Base-by-base conservation (phyloP, 257 asterid genomes). In the Gentiana straminea region DNA sequence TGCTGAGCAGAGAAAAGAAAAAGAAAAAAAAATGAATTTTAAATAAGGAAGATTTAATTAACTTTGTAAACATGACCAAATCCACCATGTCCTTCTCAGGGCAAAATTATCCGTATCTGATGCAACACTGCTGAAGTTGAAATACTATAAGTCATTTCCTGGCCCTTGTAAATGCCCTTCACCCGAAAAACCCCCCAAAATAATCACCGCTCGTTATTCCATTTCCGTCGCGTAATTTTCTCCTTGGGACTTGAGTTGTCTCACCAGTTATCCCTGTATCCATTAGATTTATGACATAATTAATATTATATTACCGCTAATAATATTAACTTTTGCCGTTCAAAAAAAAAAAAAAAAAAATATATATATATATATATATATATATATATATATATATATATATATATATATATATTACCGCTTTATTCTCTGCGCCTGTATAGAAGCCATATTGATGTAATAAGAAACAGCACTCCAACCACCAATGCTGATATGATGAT, bases 1-100 rank as follows among this genome's bases (percentile, higher is more conserved):
- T 13, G 32, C 35, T 52, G 13, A 33, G 24, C 12, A 15, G 24
- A 51, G 13, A 33, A 51, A 34, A 33, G 50, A 44, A 13, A 33
- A 4, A 13, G 24, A 15, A 15, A 15, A 24, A 24, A 24, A 24
- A 24, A 24, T 0, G 24, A 24, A 24, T 24, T 24, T 24, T 24
- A 24, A 0, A 24, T 24, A 24, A 24, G 24, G 24, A 41, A 41
- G 46, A 5, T 41, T 41, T 4, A 1, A 5, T 3, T 39, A 67
- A 89, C 97, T 80, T 74, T 82, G 70, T 84, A 90, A 43, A 90
- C 97, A 68, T 53, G 82, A 33, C 96, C 97, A 52, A 86, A 90
- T 67, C 97, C 97, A 58, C 97, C 97, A 49, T 84, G 82, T 54
- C 97, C 97, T 86, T 64, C 57, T 68, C 49, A 70, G 32, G 2